Conservation (phyloP, 2,329 filamentous ascomycete genomes). For the Orbilia oligospora region DNA sequence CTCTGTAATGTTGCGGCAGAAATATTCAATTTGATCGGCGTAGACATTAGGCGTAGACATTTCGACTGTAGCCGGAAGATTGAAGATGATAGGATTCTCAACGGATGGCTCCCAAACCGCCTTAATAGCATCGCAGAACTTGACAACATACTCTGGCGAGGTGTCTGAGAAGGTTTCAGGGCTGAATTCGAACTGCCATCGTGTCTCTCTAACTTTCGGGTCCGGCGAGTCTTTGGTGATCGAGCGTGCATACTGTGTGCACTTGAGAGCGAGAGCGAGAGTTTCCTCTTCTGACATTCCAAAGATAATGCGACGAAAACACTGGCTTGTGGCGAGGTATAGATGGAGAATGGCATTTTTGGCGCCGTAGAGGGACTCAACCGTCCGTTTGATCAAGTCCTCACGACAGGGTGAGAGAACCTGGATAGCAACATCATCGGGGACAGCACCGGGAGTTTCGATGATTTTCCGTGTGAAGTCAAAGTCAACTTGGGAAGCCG, state of each 20-base stretch:
- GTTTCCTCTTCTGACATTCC: slow-evolving; percentile 86
- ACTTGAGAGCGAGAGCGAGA: slow-evolving; percentile 84
- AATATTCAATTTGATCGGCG: slow-evolving; percentile 96
- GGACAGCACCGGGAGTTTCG: slow-evolving; percentile 84
- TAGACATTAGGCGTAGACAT: slow-evolving; percentile 95
- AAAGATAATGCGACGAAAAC: slow-evolving; percentile 93
- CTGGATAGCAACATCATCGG: slow-evolving; percentile 91
- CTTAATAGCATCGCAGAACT: slow-evolving; percentile 93
- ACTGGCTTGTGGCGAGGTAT: slow-evolving; percentile 95
- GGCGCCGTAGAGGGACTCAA: slow-evolving; percentile 87
- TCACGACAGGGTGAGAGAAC: slow-evolving; percentile 92
- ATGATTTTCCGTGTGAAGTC: slow-evolving; percentile 91
- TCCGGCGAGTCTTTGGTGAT: slow-evolving; percentile 85
- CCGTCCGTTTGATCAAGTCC: slow-evolving; percentile 89
- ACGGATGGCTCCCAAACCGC: slow-evolving; percentile 87
- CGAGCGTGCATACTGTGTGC: slow-evolving; percentile 86
- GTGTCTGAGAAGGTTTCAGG: slow-evolving; percentile 94
- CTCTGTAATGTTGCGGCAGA: slow-evolving; percentile 86
- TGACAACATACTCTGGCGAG: slow-evolving; percentile 82
- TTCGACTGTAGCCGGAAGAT: slow-evolving; percentile 95
- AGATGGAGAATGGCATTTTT: slow-evolving; percentile 97
- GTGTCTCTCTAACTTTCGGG: slow-evolving; percentile 70
- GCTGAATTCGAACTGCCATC: slow-evolving; percentile 86
- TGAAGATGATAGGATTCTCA: slow-evolving; percentile 91
- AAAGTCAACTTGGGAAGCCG: slow-evolving; percentile 94